These are phyloP conservation scores for Ammopiptanthus mongolicus DNA, from an alignment of 306 rosid genomes.

Conservation along the genomic window DNA sequence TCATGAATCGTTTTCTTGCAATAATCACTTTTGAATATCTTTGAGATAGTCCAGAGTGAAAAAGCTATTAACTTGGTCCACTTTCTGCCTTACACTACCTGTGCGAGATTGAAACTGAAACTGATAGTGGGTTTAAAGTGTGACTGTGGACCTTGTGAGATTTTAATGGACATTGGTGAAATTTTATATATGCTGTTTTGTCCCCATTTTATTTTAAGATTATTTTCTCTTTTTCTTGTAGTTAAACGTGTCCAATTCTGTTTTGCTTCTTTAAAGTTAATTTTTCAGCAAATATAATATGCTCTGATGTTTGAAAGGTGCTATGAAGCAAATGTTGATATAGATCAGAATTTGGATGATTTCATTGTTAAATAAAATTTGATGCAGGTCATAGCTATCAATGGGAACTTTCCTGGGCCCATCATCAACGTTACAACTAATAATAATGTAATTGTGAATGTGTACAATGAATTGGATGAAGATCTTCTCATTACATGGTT, in stretches of 20 bases:
- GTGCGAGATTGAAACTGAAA: background rate
- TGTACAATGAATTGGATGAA: constrained; percentile 68
- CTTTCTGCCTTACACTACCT: background rate
- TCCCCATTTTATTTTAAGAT: background rate
- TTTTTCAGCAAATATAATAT: background rate
- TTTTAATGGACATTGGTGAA: background rate
- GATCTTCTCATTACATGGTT: constrained; percentile 76
- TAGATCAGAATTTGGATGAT: constrained; percentile 7
- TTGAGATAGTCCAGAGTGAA: background rate
- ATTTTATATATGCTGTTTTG: background rate
- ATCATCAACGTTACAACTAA: constrained; percentile 69
- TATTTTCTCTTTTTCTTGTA: background rate
- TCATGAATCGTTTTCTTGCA: background rate
- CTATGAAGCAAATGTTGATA: background rate
- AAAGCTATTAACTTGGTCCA: background rate
- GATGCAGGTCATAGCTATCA: constrained; percentile 70
- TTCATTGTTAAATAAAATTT: background rate
- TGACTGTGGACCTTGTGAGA: background rate
- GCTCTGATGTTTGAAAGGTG: background rate
- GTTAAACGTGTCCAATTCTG: too few species aligned
- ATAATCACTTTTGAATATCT: background rate
- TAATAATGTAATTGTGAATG: constrained; percentile 60
- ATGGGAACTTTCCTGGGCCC: constrained; percentile 78
- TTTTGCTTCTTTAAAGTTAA: background rate
- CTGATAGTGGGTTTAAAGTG: background rate